Evolutionary conservation across 352 stramenopile species (phyloP).

Genomic region (Sclerospora graminicola): DNA sequence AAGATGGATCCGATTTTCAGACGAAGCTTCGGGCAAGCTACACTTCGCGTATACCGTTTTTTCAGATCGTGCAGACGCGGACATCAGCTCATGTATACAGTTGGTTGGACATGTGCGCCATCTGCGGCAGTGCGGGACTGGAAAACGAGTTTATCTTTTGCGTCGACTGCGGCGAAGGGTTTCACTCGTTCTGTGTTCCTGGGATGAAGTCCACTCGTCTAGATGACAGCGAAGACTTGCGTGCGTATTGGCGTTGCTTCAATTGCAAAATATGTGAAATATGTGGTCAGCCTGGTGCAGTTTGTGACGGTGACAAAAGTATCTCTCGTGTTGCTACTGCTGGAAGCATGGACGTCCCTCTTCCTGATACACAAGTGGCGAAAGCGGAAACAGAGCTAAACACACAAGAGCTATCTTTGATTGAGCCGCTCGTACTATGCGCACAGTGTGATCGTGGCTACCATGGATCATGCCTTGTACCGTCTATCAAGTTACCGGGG

Average conservation of each 20-base stretch:
- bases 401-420: neutral
- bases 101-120: conserved; percentile 89
- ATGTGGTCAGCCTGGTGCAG: conserved; percentile 51
- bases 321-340: conserved; percentile 6
- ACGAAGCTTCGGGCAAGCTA: conserved; percentile 45
- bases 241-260: conserved; percentile 84
- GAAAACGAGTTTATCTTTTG: conserved; percentile 88
- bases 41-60: conserved; percentile 54
- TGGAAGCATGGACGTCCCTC: conserved; percentile 12
- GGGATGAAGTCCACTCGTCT: conserved; percentile 25
- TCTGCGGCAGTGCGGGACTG: conserved; percentile 83
- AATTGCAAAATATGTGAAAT: conserved; percentile 96
- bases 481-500: conserved; percentile 19
- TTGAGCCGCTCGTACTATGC: conserved; percentile 28
- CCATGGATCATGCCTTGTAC: conserved; percentile 40
- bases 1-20: conserved; percentile 38
- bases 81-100: conserved; percentile 72
- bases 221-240: conserved; percentile 35
- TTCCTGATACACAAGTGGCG: conserved; percentile 1
- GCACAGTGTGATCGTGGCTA: conserved; percentile 44
- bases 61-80: conserved; percentile 64
- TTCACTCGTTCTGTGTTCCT: conserved; percentile 89
- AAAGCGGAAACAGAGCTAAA: conserved; percentile 3
- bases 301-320: conserved; percentile 7
- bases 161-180: conserved; percentile 92